Conservation (phyloP, 306 rosid species). For the Castanopsis chinensis region DNA sequence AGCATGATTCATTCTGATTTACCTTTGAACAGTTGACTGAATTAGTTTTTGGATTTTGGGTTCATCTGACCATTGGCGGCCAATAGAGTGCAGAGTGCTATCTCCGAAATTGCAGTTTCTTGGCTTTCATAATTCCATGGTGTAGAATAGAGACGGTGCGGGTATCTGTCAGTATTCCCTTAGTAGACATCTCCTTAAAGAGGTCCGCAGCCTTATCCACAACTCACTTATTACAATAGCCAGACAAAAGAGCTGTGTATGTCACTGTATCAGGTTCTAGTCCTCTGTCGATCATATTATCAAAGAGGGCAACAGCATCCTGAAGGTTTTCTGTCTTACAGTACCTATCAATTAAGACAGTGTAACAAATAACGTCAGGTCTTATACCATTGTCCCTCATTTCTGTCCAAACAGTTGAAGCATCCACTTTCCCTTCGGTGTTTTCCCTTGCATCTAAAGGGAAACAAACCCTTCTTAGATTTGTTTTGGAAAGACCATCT, state of each 20-base stretch:
- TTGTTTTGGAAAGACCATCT: constrained; percentile 44
- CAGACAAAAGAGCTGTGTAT: constrained; percentile 61
- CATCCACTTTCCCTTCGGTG: constrained; percentile 11
- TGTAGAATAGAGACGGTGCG: constrained; percentile 30
- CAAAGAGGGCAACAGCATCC: constrained; percentile 52
- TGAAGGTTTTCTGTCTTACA: constrained; percentile 47
- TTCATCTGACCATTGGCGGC: constrained; percentile 11
- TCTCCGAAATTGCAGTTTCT: constrained; percentile 37
- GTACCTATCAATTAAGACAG: constrained; percentile 65
- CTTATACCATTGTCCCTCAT: constrained; percentile 54
- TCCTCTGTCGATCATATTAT: constrained; percentile 57
- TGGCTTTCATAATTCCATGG: constrained; percentile 54
- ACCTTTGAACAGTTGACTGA: constrained; percentile 16
- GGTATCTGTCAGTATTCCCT: constrained; percentile 44
- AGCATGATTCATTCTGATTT: background rate
- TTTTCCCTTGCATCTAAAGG: constrained; percentile 3
- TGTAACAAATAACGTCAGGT: constrained; percentile 63
- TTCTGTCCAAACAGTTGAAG: constrained; percentile 50
- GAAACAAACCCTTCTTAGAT: constrained; percentile 18
- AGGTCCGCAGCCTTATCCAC: constrained; percentile 39
- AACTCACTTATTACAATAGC: constrained; percentile 40
- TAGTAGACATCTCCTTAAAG: constrained; percentile 49
- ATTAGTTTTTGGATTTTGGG: constrained; percentile 9
- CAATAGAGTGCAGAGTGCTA: constrained; percentile 16
- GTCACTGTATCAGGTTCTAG: constrained; percentile 69